Base-by-base conservation (phyloP, 2,329 filamentous ascomycete genomes). In the Colletotrichum orbiculare region DNA sequence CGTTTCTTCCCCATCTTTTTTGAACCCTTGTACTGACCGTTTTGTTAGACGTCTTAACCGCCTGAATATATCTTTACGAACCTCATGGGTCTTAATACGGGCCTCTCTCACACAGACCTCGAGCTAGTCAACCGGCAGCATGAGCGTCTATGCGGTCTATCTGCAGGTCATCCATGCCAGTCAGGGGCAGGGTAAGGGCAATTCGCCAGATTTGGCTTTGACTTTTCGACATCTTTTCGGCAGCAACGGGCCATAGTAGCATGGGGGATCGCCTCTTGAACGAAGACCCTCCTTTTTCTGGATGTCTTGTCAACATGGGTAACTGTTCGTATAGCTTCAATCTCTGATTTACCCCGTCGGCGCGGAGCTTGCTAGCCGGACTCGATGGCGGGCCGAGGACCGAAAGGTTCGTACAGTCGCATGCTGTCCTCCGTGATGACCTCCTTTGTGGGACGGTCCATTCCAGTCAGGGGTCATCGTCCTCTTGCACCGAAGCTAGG, bases 381-480 rank as follows among this genome's bases (percentile, higher is more conserved):
- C 45, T 34, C 41, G 25, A 10, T 35, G 12, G 46, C 39, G 12
- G 46, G 45, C 58, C 58, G 38, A 45, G 39, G 39, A 13, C 58
- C 62, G 41, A 56, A 4, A 15, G n/a, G 33, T n/a, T 25, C n/a
- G 10, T 25, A 15, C 42, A 34, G 41, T 34, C 38, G 9, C 13
- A 50, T 43, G 45, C 45, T 15, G 45, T 33, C 49, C 17, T 17
- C 17, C 34, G 33, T 25, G n/a, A 60, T 60, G 61, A n/a, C 41
- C 56, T 54, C 45, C 62, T 13, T 38, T 48, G 58, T 56, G 52
- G 62, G 39, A 55, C 41, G 33, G 12, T n/a, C 33, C 39, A n/a
- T 62, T 48, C 41, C 50, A 55, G 33, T 13, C 52, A 62, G 52
- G 62, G 62, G 50, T 25, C 46, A 45, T 52, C 49, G 56, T 48